Conservation (phyloP, 192 early-diverging fungal species). For the Spizellomyces punctatus region DNA sequence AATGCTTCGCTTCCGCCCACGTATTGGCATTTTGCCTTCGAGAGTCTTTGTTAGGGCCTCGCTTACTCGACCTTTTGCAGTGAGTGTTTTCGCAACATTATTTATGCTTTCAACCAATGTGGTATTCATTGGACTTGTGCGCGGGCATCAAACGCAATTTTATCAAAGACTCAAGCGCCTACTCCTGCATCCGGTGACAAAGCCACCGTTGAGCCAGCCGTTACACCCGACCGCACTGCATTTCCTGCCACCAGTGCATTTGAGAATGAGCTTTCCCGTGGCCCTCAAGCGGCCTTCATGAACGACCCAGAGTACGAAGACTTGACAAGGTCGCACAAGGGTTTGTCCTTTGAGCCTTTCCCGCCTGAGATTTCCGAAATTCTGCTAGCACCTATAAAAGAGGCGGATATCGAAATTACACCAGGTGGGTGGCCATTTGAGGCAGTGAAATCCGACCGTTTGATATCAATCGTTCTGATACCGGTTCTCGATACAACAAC, state of each 20-base stretch:
- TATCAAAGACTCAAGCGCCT: too few species aligned
- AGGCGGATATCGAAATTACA: constrained; percentile 89
- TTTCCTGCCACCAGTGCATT: constrained; percentile 15
- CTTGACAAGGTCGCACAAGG: constrained; percentile 52
- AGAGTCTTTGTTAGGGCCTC: too few species aligned
- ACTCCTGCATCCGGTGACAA: too few species aligned
- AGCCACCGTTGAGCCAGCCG: too few species aligned
- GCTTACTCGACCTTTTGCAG: too few species aligned
- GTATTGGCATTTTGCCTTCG: too few species aligned
- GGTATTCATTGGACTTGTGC: too few species aligned
- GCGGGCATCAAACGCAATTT: too few species aligned
- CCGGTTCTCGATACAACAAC: not conserved
- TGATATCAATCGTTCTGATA: not conserved
- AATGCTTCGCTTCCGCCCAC: too few species aligned
- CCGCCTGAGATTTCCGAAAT: constrained; percentile 66
- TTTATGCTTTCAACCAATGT: too few species aligned
- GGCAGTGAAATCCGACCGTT: not conserved
- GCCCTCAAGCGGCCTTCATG: not conserved
- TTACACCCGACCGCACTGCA: not conserved
- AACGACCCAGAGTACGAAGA: constrained; percentile 21
- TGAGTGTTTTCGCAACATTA: too few species aligned
- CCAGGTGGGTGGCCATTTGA: constrained; percentile 59
- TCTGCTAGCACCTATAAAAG: constrained; percentile 69
- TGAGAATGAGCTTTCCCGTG: constrained; percentile 19
- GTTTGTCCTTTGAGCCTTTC: constrained; percentile 77